Base-by-base conservation (phyloP, 78 protist species). In the Dictyostelium citrinum region DNA sequence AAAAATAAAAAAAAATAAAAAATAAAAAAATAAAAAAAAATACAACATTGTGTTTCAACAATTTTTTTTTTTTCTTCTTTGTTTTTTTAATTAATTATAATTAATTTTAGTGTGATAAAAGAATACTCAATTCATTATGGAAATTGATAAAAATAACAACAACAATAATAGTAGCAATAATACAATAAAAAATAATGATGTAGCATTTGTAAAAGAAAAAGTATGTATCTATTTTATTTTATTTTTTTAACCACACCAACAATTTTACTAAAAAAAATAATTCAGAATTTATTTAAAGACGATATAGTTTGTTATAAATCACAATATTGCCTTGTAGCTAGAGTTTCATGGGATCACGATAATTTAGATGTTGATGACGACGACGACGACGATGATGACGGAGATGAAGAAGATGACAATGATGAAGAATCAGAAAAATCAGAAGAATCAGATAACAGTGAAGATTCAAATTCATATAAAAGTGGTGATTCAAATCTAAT, bases 311-410 rank as follows among this genome's bases (percentile, higher is more conserved):
- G 29, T 29, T n/a, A 51, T 77, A 43, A 71, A 74, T 41, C 39
- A 51, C 79, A 61, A 78, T 88, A 37, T 67, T 83, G 68, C 12
- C 39, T 88, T 78, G 93, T 88, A 9, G 72, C 27, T 31, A 88
- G 72, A 46, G 29, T 88, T 33, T 20, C 85, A 27, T 88, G 93
- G 93, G 93, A 84, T 29, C 31, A 51, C 7, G 85, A 88, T 31
- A 58, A 77, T 60, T 80, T 80, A 35, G 92, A 85, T 29, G 61
- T 35, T 20, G 49, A 46, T 2, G 78, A 43, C 1, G 76, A 51
- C 3, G 91, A 84, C 0, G 76, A 84, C 51, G 79, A 41, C 0
- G 78, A 82, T 17, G 81, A 71, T 8, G 27, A 37, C 1, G 55
- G n/a, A 17, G 35, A 76, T 4, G 81, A 35, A 0, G 37, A n/a